Evolutionary conservation across 441 rosid genomes (phyloP).

Genomic region (Brassica hybrid): DNA sequence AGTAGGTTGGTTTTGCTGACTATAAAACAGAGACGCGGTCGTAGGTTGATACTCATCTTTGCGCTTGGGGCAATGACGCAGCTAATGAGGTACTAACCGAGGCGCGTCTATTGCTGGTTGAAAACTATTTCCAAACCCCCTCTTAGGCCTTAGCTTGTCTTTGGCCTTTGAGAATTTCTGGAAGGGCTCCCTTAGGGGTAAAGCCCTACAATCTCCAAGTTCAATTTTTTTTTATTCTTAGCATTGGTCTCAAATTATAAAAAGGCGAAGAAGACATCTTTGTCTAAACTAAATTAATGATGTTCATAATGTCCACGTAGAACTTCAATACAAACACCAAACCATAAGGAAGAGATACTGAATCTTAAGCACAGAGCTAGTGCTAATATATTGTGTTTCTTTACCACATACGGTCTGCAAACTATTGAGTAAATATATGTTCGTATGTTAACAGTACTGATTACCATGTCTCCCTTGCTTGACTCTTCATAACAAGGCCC

Average conservation of each 20-base stretch:
- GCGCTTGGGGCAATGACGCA: conserved; percentile 98
- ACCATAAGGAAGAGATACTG: not conserved
- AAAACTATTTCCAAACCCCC: conserved; percentile 87
- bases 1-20: not conserved
- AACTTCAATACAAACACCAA: not conserved
- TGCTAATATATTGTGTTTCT: not conserved
- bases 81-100: conserved; percentile 89
- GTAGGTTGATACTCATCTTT: not conserved
- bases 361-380: not conserved
- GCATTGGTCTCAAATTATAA: no score
- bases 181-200: conserved; percentile 62
- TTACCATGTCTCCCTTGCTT: no score
- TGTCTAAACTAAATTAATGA: not conserved
- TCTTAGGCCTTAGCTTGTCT: conserved; percentile 46
- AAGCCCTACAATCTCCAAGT: conserved; percentile 45
- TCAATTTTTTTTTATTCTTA: not conserved
- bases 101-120: conserved; percentile 99
- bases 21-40: not conserved
- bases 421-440: no score
- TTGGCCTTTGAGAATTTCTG: conserved; percentile 67
- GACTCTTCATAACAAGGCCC: no score
- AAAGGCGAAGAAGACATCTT: no score
- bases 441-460: no score
- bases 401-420: no score
- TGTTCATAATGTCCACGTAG: not conserved